Conservation (phyloP, 805 yeast species). For the Starmerella cellae region DNA sequence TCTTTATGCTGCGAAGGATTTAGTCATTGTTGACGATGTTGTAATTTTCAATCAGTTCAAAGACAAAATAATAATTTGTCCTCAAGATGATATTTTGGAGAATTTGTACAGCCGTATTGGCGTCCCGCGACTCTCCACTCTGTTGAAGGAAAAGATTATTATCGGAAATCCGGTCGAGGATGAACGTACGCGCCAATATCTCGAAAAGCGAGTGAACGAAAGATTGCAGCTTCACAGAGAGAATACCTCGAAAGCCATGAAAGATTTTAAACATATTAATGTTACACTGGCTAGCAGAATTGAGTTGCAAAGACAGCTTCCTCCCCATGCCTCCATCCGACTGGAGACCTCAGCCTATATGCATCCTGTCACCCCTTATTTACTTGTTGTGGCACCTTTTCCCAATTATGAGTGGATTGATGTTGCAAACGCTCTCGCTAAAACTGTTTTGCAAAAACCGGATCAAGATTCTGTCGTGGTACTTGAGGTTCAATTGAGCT, state of each 20-base stretch:
- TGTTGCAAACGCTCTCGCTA: conserved; percentile 26
- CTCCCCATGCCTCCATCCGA: conserved; percentile 18
- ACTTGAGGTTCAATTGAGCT: conserved; percentile 27
- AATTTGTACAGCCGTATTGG: conserved; percentile 25
- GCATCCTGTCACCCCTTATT: conserved; percentile 6
- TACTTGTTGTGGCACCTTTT: conserved; percentile 20
- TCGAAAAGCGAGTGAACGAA: conserved; percentile 24
- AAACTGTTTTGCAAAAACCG: conserved; percentile 23
- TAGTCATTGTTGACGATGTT: conserved; percentile 30
- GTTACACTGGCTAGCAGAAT: conserved; percentile 22
- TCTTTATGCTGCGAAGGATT: conserved; percentile 23
- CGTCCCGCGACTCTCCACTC: conserved; percentile 21
- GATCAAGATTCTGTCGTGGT: conserved; percentile 30
- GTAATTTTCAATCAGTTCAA: conserved; percentile 28
- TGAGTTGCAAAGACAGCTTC: conserved; percentile 20
- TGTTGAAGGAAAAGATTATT: conserved; percentile 21
- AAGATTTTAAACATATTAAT: conserved; percentile 6
- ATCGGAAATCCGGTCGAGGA: conserved; percentile 21
- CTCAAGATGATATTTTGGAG: conserved; percentile 27
- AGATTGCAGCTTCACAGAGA: conserved; percentile 26
- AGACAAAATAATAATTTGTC: conserved; percentile 24
- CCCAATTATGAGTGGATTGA: conserved; percentile 28
- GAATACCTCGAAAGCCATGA: conserved; percentile 20
- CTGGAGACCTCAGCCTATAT: conserved; percentile 19
- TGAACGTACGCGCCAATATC: conserved; percentile 2